Evolutionary conservation across 192 early-diverging fungal species (phyloP).

Genomic region (Piromyces finnis): DNA sequence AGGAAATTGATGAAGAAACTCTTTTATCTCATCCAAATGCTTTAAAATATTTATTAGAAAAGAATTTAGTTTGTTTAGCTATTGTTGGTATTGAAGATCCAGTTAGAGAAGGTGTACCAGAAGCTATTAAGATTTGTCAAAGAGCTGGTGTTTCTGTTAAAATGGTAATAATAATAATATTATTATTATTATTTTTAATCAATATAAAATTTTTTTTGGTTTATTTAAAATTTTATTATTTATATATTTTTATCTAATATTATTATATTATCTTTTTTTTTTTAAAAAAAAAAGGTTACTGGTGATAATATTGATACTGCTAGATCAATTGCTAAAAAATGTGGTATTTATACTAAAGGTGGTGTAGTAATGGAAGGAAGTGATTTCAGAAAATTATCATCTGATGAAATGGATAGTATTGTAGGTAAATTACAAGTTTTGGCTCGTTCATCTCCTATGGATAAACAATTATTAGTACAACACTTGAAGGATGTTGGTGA

Average conservation of each 20-base stretch:
- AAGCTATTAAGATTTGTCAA: constrained; percentile 57
- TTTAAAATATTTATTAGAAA: neutral
- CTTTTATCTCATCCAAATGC: neutral
- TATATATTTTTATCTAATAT: no score
- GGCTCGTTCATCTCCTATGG: constrained; percentile 70
- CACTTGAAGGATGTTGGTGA: constrained; percentile 19
- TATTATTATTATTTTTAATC: neutral
- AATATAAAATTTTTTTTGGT: neutral
- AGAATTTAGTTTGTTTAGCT: constrained; percentile 40
- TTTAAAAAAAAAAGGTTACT: constrained; percentile 3
- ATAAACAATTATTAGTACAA: constrained; percentile 73
- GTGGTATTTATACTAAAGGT: constrained; percentile 17
- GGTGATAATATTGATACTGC: constrained; percentile 50
- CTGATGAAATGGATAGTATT: constrained; percentile 39
- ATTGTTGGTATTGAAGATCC: constrained; percentile 82
- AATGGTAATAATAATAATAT: constrained; percentile 46
- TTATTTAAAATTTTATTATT: no score
- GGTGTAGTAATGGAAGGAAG: constrained; percentile 51
- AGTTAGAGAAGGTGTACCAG: constrained; percentile 57
- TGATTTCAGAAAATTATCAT: constrained; percentile 49
- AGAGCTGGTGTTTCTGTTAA: constrained; percentile 72
- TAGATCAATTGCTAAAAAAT: constrained; percentile 30
- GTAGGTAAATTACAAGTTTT: constrained; percentile 64
- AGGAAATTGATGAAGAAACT: neutral
- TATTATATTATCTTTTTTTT: no score